Evolutionary conservation across 306 rosid genomes (phyloP), one percentile per base, ranked within the genome.

Genomic region (Castanea mollissima): DNA sequence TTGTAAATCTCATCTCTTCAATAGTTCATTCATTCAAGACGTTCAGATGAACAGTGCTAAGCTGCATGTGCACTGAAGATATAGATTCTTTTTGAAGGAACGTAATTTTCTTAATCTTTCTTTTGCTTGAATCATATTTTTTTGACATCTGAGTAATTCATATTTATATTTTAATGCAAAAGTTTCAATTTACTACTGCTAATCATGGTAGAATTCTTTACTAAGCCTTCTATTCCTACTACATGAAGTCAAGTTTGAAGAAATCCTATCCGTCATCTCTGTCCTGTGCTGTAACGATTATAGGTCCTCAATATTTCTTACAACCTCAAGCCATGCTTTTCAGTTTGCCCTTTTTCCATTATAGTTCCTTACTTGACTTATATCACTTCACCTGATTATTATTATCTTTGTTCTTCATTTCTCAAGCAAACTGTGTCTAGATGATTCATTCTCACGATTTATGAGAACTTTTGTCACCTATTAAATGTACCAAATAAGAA

Each of bases 51-150:
- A n/a, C 25, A n/a, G 64, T n/a, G 64, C 20, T 21, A 64, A 11
- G 14, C 55, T 76, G 62, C 51, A 49, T 51, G 65, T 52, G 41
- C 74, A 65, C 18, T 67, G 74, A 67, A 54, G 74, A 59, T 59
- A 3, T 23, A 60, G 67, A 60, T 59, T 6, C 31, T 23, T 23
- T 59, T 25, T 60, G 67, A 23, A 60, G 18, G 12, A 10, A 12
- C 13, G 5, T 23, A 5, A 60, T 10, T 60, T 60, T 25, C 2
- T 0, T 25, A 4, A 49, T 49, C 5, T 49, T 27, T 23, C 27
- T 60, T 14, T 60, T 60, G 9, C 67, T 11, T 60, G 67, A 5
- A 23, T 29, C 34, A 25, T 60, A 25, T 60, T 60, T 23, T 25
- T 12, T 27, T 63, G 54, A 49, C 16, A 49, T 12, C 54, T 49